Evolutionary conservation across 371 early-diverging fungal genomes (phyloP), one percentile per base, ranked within the genome.

Genomic region (Apophysomyces variabilis): DNA sequence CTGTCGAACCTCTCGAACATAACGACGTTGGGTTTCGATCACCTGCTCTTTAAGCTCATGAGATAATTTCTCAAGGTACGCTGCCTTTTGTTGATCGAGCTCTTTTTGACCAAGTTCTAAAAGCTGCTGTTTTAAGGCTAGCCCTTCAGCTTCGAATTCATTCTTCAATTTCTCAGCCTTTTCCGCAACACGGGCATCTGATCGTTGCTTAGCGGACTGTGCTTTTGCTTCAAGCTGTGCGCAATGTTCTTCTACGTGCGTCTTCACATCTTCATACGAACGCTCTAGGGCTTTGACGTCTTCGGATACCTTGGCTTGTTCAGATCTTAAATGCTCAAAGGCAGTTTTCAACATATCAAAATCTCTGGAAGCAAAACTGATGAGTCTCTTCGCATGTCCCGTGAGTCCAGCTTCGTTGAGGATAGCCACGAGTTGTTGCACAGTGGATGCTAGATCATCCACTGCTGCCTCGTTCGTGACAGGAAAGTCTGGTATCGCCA

Each of bases 1-100:
- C 16, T 84, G 79, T 64, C 89, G 87, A 66, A 95, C 89, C 72
- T 93, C 87, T 11, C 87, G 82, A 26, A 81, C 74, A 78, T 85
- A 88, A 18, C 83, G 76, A 12, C 84, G 77, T 68, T 88, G 85
- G 67, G 87, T 75, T 38, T 82, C 82, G 26, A 79, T 68, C 9
- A 83, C 85, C 57, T 87, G 86, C 57, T 77, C 73, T 67, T 75
- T 61, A 56, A 88, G 66, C 63, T 80, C 84, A 7, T 70, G 66
- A 56, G 75, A 47, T 39, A 85, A 70, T 58, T 77, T 74, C 44
- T 67, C 71, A 36, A 76, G 62, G 47, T 72, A 58, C 6, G 70
- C 68, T 41, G 77, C 69, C 61, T 82, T 82, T 60, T 84, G 84
- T 18, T 68, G 57, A 57, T 73, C 58, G 58, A 87, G 74, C 61